These are phyloP conservation scores for Aspergillus pseudoviridinutans DNA, from an alignment of 2,329 filamentous ascomycete species.

Conservation along the genomic window DNA sequence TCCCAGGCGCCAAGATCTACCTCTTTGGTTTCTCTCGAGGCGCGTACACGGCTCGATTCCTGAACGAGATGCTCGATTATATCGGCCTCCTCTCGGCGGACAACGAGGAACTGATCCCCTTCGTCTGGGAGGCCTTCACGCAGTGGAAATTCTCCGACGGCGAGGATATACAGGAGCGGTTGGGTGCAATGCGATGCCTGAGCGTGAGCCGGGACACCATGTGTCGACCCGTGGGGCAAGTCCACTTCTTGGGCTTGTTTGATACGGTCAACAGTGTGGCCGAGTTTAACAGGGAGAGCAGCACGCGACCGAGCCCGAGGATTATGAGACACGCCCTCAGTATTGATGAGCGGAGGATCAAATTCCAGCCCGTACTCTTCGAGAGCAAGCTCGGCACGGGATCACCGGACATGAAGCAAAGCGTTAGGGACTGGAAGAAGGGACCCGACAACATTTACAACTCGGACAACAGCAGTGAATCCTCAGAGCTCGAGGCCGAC, in stretches of 20 bases:
- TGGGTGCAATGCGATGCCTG: constrained; percentile 5
- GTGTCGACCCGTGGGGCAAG: constrained; percentile 12
- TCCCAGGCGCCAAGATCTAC: constrained; percentile 14
- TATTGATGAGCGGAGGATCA: constrained; percentile 52
- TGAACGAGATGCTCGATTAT: constrained; percentile 20
- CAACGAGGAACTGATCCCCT: constrained; percentile 19
- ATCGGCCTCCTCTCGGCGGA: constrained; percentile 16
- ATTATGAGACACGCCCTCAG: constrained; percentile 52
- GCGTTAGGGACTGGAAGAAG: neutral
- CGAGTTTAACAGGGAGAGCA: constrained; percentile 12
- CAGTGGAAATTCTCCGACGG: constrained; percentile 13
- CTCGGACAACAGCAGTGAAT: neutral
- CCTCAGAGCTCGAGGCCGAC: constrained; percentile 38
- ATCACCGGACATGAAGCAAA: neutral
- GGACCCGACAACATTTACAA: neutral
- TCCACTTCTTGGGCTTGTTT: constrained; percentile 24
- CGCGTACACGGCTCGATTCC: constrained; percentile 22
- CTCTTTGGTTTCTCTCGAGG: constrained; percentile 24
- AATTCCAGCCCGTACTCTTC: constrained; percentile 38
- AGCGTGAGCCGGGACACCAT: constrained; percentile 12
- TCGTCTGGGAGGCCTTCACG: constrained; percentile 15
- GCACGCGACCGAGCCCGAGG: constrained; percentile 32
- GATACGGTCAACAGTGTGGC: constrained; percentile 25
- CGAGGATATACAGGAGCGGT: neutral
- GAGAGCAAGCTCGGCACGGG: neutral